These are phyloP conservation scores for Mortierella sp. DNA, from an alignment of 371 early-diverging fungal species.

Conservation along the genomic window DNA sequence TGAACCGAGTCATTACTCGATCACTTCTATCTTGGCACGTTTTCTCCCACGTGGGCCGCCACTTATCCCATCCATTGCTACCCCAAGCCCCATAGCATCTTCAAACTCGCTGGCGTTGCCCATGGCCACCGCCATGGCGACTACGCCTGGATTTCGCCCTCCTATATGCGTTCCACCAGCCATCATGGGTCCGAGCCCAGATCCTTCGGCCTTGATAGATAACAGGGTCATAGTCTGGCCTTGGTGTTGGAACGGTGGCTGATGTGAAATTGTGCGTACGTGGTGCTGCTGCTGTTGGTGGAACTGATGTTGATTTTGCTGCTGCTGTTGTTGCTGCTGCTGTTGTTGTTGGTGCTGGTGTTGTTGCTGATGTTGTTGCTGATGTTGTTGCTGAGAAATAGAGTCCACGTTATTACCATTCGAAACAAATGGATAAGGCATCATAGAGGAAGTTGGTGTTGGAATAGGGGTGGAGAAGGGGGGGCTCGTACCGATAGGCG, in stretches of 20 bases:
- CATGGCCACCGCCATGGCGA: background rate
- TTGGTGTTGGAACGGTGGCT: conserved; percentile 22
- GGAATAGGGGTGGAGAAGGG: conserved; percentile 8
- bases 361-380: conserved; percentile 17
- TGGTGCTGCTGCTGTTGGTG: conserved; percentile 27
- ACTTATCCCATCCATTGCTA: conserved; percentile 1
- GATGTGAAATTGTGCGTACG: conserved; percentile 1
- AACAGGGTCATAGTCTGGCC: conserved; percentile 32
- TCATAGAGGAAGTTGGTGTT: conserved; percentile 12
- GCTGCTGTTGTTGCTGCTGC: conserved; percentile 16
- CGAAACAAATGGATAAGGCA: conserved; percentile 5
- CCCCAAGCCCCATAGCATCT: conserved; percentile 13
- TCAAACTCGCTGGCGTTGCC: conserved; percentile 2
- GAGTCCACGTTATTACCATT: conserved; percentile 11
- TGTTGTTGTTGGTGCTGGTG: conserved; percentile 19
- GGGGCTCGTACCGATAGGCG: conserved; percentile 7
- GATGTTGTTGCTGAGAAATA: conserved; percentile 8
- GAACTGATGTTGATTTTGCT: conserved; percentile 12
- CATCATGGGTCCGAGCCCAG: background rate
- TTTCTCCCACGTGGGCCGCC: conserved; percentile 19
- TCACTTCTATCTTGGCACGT: conserved; percentile 47
- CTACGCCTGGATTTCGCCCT: background rate
- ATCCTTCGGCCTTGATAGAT: conserved; percentile 27
- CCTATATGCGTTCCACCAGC: conserved; percentile 5
- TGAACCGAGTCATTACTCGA: conserved; percentile 17